phyloP scores from a whole-genome alignment of 805 yeast species.

The Saturnispora gosingensis region DNA sequence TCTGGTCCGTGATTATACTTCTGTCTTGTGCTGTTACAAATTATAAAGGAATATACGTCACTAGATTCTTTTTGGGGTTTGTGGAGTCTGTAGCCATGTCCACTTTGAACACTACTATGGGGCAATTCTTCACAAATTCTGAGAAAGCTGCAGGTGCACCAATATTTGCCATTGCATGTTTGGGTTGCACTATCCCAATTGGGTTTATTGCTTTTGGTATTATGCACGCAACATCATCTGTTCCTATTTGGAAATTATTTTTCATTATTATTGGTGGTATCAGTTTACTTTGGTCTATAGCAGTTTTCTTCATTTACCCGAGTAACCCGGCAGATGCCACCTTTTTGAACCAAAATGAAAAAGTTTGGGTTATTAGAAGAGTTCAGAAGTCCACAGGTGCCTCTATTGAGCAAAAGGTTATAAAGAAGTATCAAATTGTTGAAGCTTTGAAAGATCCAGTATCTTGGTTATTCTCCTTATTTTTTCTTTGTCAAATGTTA shows the following conservation, averaged over 20 bases:
- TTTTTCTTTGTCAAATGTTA: conserved; percentile 36
- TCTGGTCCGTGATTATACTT: conserved; percentile 40
- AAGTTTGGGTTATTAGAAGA: conserved; percentile 39
- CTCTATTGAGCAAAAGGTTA: conserved; percentile 35
- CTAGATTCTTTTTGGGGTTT: conserved; percentile 45
- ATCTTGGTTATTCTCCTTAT: conserved; percentile 34
- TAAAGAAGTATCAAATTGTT: conserved; percentile 40
- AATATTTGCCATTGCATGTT: conserved; percentile 41
- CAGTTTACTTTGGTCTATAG: conserved; percentile 33
- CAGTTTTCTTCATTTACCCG: conserved; percentile 38
- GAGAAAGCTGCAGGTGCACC: conserved; percentile 44
- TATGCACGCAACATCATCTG: conserved; percentile 21
- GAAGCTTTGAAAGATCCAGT: conserved; percentile 43
- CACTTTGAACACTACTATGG: conserved; percentile 37
- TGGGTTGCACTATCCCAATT: conserved; percentile 35
- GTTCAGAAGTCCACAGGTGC: conserved; percentile 30
- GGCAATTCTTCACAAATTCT: conserved; percentile 38
- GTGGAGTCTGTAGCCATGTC: conserved; percentile 39
- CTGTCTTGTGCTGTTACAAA: conserved; percentile 37
- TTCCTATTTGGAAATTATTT: conserved; percentile 41
- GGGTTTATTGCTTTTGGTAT: conserved; percentile 32
- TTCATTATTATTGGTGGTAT: conserved; percentile 49
- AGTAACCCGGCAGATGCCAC: conserved; percentile 45
- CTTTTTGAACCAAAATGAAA: conserved; percentile 40
- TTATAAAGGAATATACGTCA: conserved; percentile 36